Base-by-base conservation (phyloP, 345 rosid genomes). In the Pistacia vera region DNA sequence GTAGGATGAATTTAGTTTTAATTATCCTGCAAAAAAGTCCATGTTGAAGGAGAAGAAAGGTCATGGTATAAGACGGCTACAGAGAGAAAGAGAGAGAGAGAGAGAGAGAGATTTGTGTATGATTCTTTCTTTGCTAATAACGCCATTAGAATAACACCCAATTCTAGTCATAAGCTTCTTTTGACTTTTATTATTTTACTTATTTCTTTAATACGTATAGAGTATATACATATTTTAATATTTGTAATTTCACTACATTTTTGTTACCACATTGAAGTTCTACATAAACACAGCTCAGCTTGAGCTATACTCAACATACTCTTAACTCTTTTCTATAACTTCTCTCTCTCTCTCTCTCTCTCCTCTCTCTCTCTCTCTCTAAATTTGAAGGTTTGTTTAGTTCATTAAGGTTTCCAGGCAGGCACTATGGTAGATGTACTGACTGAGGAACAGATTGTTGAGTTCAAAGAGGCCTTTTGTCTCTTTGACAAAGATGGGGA, bases 381-480 rank as follows among this genome's bases (percentile, higher is more conserved):
- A 11, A 20, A 14, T 49, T 63, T 16, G 25, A 30, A 16, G 9
- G 18, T 14, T 1, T 36, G 20, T 41, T 25, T 36, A 9, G 0
- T 33, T 6, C 33, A 48, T 6, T 41, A 57, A 52, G 58, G 25
- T 61, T 64, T 49, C 51, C 48, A 3, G 77, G 71, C 64, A 80
- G 5, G 20, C 52, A 58, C 20, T 70, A 86, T 83, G 86, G 84
- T 79, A 65, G 77, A 80, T 17, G 60, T 66, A 51, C 80, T 90
- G 0, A 79, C 88, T 6, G 81, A 91, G 28, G 91, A 92, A 70
- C 97, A 91, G 83, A 80, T 91, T 74, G 84, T 83, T 68, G 97
- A 91, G 89, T 92, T 90, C 68, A 88, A 66, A 81, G 95, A 92
- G 56, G 93, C 97, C 4, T 92, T 92, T 74, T 78, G 92, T 79